Conservation (phyloP, 441 rosid genomes). For the Gossypium laxum region DNA sequence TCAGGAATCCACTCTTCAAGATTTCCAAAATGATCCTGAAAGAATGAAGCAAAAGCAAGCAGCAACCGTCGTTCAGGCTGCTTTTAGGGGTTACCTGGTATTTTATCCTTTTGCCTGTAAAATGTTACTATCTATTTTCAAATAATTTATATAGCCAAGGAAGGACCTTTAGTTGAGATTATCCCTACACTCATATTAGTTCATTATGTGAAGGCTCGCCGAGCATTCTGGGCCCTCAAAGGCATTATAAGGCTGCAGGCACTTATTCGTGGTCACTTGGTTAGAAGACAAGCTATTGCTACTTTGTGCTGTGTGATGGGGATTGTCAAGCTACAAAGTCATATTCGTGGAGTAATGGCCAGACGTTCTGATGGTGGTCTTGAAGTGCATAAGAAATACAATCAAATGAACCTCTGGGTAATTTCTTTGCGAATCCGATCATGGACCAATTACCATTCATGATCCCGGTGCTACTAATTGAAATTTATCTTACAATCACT, state of each 20-base stretch:
- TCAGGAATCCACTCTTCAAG: conserved; percentile 18
- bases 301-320: conserved; percentile 50
- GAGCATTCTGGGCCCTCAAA: conserved; percentile 57
- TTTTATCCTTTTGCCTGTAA: conserved; percentile 13
- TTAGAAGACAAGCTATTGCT: conserved; percentile 58
- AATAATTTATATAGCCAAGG: background rate
- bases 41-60: conserved; percentile 46
- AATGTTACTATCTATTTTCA: background rate
- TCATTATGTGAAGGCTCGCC: conserved; percentile 48
- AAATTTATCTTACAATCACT: background rate
- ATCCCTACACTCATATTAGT: conserved; percentile 24
- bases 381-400: conserved; percentile 33
- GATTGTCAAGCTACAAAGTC: conserved; percentile 48
- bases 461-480: background rate
- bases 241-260: conserved; percentile 70
- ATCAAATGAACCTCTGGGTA: conserved; percentile 37
- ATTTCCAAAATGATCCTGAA: conserved; percentile 40
- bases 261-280: conserved; percentile 61
- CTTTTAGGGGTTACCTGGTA: conserved; percentile 93
- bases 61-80: conserved; percentile 71
- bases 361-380: conserved; percentile 52
- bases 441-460: background rate
- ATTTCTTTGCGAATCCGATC: conserved; percentile 11
- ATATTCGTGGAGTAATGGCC: conserved; percentile 45
- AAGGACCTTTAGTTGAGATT: conserved; percentile 10